These are phyloP conservation scores for Mycena polygramma DNA, from an alignment of 768 basidiomycete species.

Conservation along the genomic window DNA sequence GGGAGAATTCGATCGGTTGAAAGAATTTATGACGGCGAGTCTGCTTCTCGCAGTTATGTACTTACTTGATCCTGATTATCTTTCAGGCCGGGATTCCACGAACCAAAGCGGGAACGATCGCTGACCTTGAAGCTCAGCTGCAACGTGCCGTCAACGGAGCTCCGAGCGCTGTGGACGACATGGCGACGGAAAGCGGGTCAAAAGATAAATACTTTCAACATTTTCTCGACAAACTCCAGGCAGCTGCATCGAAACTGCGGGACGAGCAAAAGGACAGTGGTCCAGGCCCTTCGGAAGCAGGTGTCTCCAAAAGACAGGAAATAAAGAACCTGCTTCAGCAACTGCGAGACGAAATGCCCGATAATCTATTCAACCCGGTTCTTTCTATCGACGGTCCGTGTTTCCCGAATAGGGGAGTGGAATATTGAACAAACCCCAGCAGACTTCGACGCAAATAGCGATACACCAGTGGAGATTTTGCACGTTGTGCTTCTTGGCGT, in stretches of 20 bases:
- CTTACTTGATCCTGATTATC: not conserved
- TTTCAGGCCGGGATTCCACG: constrained; percentile 2
- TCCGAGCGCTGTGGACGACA: constrained; percentile 14
- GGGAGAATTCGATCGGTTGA: constrained; percentile 15
- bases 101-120: not conserved
- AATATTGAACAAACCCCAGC: too few species aligned
- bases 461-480: constrained; percentile 44
- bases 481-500: constrained; percentile 42
- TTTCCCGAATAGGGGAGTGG: too few species aligned
- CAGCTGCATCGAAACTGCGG: constrained; percentile 14
- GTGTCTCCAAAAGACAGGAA: not conserved
- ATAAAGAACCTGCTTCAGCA: not conserved
- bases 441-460: constrained; percentile 41
- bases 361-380: constrained; percentile 15
- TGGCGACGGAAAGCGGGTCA: constrained; percentile 20
- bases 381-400: not conserved
- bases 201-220: constrained; percentile 19
- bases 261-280: constrained; percentile 13
- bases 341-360: constrained; percentile 7
- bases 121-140: constrained; percentile 15
- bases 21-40: constrained; percentile 17
- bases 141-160: constrained; percentile 8
- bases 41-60: too few species aligned
- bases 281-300: not conserved
- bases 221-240: constrained; percentile 15